Base-by-base conservation (phyloP, 768 basidiomycete genomes). In the Vararia minispora region DNA sequence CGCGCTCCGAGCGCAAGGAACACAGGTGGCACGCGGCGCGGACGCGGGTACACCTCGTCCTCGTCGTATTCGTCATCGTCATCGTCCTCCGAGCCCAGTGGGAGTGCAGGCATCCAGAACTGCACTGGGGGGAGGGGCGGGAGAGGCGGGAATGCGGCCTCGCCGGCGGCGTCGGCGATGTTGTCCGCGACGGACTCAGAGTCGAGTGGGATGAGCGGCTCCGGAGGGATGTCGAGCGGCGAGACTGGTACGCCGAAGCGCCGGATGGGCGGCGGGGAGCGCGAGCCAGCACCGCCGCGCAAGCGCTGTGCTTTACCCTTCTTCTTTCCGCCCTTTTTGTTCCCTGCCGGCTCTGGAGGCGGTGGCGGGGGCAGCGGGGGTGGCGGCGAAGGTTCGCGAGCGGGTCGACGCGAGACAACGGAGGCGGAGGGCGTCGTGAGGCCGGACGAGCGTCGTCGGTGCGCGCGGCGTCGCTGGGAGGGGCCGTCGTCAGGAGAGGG, bases 21-120 rank as follows among this genome's bases (percentile, higher is more conserved):
- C 16, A 48, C 44, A 14, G 47, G 41, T 7, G 47, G 47, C 6
- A 44, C n/a, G n/a, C n/a, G n/a, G n/a, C n/a, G 41, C 0, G 32
- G 28, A 5, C 23, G 33, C 21, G 26, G 12, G 5, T 27, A 28
- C 7, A 29, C 11, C 16, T 23, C 14, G 31, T 17, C 31, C 25
- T n/a, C 25, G 17, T 17, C 16, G 17, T 33, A 4, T 17, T 16
- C 31, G 31, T 17, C 16, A 17, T 17, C 31, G n/a, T n/a, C n/a
- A 11, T 11, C 13, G 11, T 11, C 11, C 3, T 18, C 31, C 11
- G 6, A 10, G 17, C 17, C 20, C 21, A 3, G 47, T 38, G 6
- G 47, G 47, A 14, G 38, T 42, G 5, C 47, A 1, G 47, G 47
- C 11, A 48, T 25, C 47, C 47, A 48, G 38, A 48, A 48, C 28